phyloP scores from a whole-genome alignment of 208 protist genomes.

The Balamuthia mandrillaris region DNA sequence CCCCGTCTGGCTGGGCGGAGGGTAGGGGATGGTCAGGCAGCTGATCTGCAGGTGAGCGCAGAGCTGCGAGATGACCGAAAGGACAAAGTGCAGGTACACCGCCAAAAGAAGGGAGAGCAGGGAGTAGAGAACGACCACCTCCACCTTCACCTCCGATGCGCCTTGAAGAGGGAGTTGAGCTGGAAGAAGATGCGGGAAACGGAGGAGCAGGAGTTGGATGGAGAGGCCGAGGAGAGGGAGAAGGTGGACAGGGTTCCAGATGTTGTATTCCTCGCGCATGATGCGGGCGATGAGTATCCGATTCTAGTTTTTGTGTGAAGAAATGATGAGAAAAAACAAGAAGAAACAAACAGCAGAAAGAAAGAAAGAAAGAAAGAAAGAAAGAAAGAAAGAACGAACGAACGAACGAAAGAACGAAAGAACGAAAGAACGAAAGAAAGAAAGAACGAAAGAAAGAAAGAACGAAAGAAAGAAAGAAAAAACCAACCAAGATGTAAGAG shows the following conservation, averaged over 20 bases:
- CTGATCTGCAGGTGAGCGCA: slow-evolving; percentile 10
- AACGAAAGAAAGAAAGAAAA: no score
- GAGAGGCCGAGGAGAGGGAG: neutral
- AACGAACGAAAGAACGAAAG: no score
- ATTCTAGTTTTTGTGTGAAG: slow-evolving; percentile 5
- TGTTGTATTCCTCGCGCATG: slow-evolving; percentile 33
- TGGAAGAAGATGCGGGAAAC: no score
- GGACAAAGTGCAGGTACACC: no score
- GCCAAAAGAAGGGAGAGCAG: no score
- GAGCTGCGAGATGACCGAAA: neutral
- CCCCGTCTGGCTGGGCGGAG: neutral
- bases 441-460: no score
- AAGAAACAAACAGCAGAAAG: no score
- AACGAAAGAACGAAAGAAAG: no score
- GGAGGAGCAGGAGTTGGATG: neutral
- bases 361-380: neutral
- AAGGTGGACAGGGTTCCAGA: slow-evolving; percentile 12
- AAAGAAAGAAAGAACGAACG: neutral
- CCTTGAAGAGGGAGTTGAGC: no score
- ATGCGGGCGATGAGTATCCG: slow-evolving; percentile 34
- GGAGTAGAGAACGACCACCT: no score
- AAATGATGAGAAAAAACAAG: no score
- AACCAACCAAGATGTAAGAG: slow-evolving; percentile 31
- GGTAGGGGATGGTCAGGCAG: slow-evolving; percentile 31
- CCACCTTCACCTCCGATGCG: no score